Conservation (phyloP, 768 basidiomycete genomes). For the Tephrocybe sp. region DNA sequence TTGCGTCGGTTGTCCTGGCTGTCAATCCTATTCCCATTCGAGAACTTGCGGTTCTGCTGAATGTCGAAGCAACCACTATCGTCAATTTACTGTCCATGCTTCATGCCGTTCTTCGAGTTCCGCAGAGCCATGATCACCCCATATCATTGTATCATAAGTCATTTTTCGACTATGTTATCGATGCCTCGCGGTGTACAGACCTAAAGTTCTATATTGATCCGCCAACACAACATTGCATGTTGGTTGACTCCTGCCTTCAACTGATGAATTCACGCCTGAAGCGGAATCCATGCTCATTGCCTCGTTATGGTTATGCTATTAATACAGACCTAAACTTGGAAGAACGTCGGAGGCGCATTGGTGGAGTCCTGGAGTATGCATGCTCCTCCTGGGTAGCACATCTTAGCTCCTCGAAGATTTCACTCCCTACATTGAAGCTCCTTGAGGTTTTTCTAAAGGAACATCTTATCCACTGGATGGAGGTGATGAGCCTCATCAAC, state of each 20-base stretch:
- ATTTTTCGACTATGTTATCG: slow-evolving; percentile 6
- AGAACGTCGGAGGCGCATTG: not conserved
- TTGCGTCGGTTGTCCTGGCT: not conserved
- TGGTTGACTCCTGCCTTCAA: too few species aligned
- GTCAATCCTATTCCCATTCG: not conserved
- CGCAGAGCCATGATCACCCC: not conserved
- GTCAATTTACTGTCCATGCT: not conserved
- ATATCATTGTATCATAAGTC: slow-evolving; percentile 6
- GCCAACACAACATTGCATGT: too few species aligned
- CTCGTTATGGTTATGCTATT: too few species aligned
- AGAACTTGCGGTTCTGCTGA: not conserved
- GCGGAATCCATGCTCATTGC: too few species aligned
- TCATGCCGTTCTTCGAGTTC: slow-evolving; percentile 2
- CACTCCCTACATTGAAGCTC: not conserved
- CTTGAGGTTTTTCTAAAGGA: not conserved
- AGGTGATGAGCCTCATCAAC: not conserved
- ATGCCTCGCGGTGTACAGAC: not conserved
- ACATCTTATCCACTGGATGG: not conserved
- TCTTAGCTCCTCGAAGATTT: not conserved
- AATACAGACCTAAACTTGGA: not conserved
- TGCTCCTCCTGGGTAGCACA: not conserved
- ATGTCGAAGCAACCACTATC: not conserved
- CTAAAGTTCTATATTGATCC: too few species aligned
- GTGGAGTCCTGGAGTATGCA: not conserved
- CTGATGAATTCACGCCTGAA: too few species aligned